phyloP scores from a whole-genome alignment of 1,284 basidiomycete species.

The Termitomyces sp. region DNA sequence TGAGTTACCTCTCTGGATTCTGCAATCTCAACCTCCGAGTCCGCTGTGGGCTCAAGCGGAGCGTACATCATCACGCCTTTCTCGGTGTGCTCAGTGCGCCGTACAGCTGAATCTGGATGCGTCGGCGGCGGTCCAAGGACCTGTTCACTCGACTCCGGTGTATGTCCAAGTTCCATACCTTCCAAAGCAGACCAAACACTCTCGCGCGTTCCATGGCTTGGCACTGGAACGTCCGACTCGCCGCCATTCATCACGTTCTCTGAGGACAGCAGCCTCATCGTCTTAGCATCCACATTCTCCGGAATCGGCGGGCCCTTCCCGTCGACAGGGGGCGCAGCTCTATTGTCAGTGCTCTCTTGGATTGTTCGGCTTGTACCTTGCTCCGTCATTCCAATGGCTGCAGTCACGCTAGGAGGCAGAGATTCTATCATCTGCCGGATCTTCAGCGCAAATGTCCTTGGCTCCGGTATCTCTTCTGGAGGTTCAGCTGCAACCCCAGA shows the following conservation, averaged over 20 bases:
- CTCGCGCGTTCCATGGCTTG: conserved; percentile 29
- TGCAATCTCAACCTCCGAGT: conserved; percentile 64
- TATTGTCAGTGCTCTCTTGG: conserved; percentile 15
- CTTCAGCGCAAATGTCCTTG: conserved; percentile 33
- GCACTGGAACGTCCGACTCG: background rate
- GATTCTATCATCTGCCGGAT: conserved; percentile 38
- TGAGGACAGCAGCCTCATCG: conserved; percentile 46
- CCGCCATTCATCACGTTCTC: conserved; percentile 51
- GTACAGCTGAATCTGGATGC: conserved; percentile 9
- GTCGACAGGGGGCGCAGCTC: conserved; percentile 10
- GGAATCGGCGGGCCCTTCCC: conserved; percentile 29
- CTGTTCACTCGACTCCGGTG: conserved; percentile 9
- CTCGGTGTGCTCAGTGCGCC: conserved; percentile 29
- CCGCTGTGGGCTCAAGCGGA: conserved; percentile 55
- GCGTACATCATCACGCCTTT: conserved; percentile 69
- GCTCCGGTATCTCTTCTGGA: conserved; percentile 23
- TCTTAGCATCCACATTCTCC: conserved; percentile 36
- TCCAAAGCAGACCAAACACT: conserved; percentile 60
- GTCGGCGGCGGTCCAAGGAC: conserved; percentile 9
- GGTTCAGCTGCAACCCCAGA: background rate
- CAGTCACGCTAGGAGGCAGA: conserved; percentile 22
- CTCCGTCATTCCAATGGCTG: conserved; percentile 4
- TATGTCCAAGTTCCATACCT: conserved; percentile 31
- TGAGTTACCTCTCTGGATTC: conserved; percentile 40
- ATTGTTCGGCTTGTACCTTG: conserved; percentile 9